These are phyloP conservation scores for Fusarium piperis DNA, from an alignment of 2,329 filamentous ascomycete species.

Conservation along the genomic window DNA sequence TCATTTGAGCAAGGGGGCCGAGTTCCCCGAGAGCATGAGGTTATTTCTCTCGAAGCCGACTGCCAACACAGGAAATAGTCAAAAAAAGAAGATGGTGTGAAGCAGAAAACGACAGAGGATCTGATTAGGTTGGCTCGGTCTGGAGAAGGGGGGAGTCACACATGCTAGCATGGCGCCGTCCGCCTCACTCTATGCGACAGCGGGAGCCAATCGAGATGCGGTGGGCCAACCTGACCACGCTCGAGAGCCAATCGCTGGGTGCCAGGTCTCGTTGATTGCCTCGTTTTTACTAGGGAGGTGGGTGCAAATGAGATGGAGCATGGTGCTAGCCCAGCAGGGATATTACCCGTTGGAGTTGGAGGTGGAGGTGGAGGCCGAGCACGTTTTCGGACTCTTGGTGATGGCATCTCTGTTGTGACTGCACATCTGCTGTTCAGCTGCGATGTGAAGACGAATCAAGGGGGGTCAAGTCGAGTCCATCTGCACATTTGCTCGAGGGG, in stretches of 20 bases:
- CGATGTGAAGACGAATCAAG: not conserved
- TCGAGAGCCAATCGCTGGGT: conserved; percentile 41
- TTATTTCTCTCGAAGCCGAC: conserved; percentile 19
- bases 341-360: conserved; percentile 24
- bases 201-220: conserved; percentile 39
- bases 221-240: conserved; percentile 34
- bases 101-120: not conserved
- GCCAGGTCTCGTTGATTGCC: conserved; percentile 41
- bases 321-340: conserved; percentile 16
- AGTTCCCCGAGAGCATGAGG: conserved; percentile 17
- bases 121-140: conserved; percentile 4
- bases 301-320: conserved; percentile 35
- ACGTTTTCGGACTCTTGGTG: conserved; percentile 17
- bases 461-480: not conserved
- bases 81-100: conserved; percentile 24
- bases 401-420: conserved; percentile 21
- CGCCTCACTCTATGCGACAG: conserved; percentile 42
- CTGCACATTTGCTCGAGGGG: not conserved
- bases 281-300: conserved; percentile 40
- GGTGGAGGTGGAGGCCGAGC: conserved; percentile 12
- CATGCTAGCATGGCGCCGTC: conserved; percentile 23
- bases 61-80: not conserved
- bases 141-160: conserved; percentile 14
- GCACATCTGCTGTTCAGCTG: conserved; percentile 8
- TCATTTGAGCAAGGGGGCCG: not conserved